A percentile compares a stretch with the other conserved stretches of the same genome.
phyloP scores from a whole-genome alignment of 805 yeast species.

The Alloascoidea africana region DNA sequence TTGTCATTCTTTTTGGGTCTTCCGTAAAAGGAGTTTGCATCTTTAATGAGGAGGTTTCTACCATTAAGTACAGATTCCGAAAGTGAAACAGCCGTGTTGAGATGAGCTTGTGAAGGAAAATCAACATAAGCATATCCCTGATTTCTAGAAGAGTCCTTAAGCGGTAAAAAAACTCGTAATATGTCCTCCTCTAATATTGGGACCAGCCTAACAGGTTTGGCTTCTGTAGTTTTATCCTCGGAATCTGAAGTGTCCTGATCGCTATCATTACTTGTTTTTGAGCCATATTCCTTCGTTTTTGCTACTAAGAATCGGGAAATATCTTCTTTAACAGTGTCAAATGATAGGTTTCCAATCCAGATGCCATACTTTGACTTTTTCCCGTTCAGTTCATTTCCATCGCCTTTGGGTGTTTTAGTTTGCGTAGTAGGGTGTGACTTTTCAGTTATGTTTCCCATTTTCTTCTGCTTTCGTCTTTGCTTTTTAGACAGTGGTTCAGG shows the following conservation, averaged over 20 bases:
- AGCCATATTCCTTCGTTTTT: constrained; percentile 29
- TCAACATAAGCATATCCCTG: constrained; percentile 89
- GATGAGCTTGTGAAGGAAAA: constrained; percentile 44
- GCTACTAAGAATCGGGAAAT: constrained; percentile 45
- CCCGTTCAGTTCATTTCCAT: constrained; percentile 9
- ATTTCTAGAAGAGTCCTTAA: constrained; percentile 22
- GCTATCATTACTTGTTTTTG: constrained; percentile 6
- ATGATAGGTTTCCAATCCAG: constrained; percentile 90
- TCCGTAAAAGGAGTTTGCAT: constrained; percentile 71
- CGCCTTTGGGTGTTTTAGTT: constrained; percentile 12
- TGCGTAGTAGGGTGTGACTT: constrained; percentile 25
- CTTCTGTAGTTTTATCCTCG: constrained; percentile 51
- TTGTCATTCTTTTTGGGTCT: constrained; percentile 45
- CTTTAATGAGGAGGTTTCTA: constrained; percentile 73
- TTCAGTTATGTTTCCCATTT: constrained; percentile 17
- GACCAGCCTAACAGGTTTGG: constrained; percentile 64
- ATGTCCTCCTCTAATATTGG: neutral
- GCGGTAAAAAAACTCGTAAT: neutral
- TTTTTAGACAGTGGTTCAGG: constrained; percentile 82
- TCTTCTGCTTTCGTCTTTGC: constrained; percentile 74
- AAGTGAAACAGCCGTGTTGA: constrained; percentile 44
- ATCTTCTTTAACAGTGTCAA: constrained; percentile 69
- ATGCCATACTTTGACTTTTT: constrained; percentile 47
- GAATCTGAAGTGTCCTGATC: constrained; percentile 23
- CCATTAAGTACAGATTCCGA: constrained; percentile 69